phyloP scores from a whole-genome alignment of 2,329 filamentous ascomycete species.

The Paecilomyces dactylethromorphus region DNA sequence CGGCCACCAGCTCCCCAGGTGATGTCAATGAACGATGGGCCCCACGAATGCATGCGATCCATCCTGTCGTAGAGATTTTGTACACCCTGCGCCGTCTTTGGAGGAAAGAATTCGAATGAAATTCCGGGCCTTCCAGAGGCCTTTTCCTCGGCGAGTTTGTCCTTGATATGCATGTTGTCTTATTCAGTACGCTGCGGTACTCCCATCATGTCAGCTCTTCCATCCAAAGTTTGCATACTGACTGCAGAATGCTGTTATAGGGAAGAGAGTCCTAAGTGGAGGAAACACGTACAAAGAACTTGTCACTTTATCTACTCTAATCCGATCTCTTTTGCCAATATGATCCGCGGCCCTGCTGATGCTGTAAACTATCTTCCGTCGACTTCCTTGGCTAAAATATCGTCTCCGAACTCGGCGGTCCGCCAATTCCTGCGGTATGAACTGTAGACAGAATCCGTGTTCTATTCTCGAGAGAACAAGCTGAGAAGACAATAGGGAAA shows the following conservation, averaged over 20 bases:
- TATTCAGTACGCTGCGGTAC: neutral
- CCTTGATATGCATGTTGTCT: conserved; percentile 82
- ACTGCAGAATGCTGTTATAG: neutral
- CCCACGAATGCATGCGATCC: conserved; percentile 95
- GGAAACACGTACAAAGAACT: neutral
- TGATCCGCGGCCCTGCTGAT: neutral
- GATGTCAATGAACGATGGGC: conserved; percentile 93
- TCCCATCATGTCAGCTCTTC: neutral
- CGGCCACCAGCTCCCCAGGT: conserved; percentile 96
- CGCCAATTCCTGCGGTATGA: conserved; percentile 50
- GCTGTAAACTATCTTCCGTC: neutral
- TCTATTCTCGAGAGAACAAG: neutral
- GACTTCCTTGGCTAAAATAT: conserved; percentile 31
- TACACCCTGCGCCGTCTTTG: conserved; percentile 82
- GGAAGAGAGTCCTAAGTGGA: neutral
- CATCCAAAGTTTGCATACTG: neutral
- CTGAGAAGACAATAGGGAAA: neutral
- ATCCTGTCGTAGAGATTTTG: conserved; percentile 99
- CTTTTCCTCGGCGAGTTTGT: conserved; percentile 80
- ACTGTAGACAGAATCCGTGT: conserved; percentile 13
- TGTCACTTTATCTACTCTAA: neutral
- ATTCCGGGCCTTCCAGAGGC: conserved; percentile 76
- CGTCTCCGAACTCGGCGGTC: conserved; percentile 43
- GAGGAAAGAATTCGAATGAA: conserved; percentile 99
- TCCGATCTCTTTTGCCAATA: neutral